These are phyloP conservation scores for Phytomonas serpens DNA, from an alignment of 208 protist genomes.

Conservation along the genomic window DNA sequence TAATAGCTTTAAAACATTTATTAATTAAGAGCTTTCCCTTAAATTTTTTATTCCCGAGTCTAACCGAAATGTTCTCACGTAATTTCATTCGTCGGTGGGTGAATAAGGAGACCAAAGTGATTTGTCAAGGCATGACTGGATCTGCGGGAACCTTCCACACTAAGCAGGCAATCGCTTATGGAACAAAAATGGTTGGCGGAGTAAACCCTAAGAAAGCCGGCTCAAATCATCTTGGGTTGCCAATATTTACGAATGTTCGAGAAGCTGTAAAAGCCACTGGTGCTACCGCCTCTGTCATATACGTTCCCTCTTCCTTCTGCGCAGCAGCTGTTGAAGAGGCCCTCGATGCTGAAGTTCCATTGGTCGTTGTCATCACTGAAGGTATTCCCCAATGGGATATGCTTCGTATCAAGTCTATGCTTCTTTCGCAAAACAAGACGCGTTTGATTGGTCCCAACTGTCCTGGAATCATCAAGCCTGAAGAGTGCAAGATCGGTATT, in stretches of 20 bases:
- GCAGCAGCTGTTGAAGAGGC: conserved; percentile 96
- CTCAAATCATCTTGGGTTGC: conserved; percentile 89
- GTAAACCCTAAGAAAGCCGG: conserved; percentile 96
- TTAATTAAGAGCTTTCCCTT: background rate
- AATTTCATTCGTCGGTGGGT: conserved; percentile 64
- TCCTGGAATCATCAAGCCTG: conserved; percentile 97
- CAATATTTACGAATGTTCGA: conserved; percentile 91
- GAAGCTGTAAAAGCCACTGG: conserved; percentile 91
- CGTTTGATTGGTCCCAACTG: conserved; percentile 98
- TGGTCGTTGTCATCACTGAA: conserved; percentile 98
- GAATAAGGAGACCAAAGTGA: conserved; percentile 96
- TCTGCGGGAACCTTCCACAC: conserved; percentile 98
- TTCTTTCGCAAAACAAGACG: conserved; percentile 91
- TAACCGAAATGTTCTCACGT: conserved; percentile 43
- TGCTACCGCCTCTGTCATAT: conserved; percentile 95
- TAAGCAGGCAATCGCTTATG: conserved; percentile 96
- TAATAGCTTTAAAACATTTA: background rate
- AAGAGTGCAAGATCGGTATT: conserved; percentile 99
- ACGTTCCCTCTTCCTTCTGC: conserved; percentile 95
- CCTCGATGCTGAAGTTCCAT: conserved; percentile 94
- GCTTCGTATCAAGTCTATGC: conserved; percentile 91
- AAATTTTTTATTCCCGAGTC: background rate
- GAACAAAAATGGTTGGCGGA: conserved; percentile 98
- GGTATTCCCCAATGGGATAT: conserved; percentile 98
- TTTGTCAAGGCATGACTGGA: conserved; percentile 98